Evolutionary conservation across 202 grass and related monocot genomes (phyloP).

Genomic region (Eragrostis tef): DNA sequence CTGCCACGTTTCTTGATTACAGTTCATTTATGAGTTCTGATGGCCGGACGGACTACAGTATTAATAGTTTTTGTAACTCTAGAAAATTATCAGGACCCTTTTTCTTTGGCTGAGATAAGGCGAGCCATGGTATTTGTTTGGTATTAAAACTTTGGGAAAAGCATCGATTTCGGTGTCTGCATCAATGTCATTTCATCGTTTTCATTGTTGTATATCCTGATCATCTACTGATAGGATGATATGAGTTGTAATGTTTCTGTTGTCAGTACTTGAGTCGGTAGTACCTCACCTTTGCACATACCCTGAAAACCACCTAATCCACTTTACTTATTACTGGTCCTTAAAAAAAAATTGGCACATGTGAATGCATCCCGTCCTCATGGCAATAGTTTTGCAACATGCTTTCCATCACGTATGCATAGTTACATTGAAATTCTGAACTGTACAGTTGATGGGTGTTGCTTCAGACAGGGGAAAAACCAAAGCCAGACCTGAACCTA

Average conservation of each 20-base stretch:
- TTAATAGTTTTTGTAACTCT: no score
- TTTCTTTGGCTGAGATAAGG: no score
- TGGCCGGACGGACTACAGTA: no score
- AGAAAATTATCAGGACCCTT: no score
- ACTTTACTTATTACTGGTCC: background rate
- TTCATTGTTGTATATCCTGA: background rate
- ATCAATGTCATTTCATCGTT: no score
- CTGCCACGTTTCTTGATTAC: no score
- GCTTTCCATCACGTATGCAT: background rate
- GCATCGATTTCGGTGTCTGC: no score
- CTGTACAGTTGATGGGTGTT: background rate
- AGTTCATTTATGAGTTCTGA: no score
- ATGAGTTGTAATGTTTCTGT: background rate
- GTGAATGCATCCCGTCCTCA: background rate
- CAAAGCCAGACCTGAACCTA: no score
- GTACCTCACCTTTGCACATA: background rate
- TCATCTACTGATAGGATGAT: background rate
- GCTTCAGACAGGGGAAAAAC: background rate
- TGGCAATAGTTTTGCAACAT: background rate
- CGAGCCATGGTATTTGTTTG: no score
- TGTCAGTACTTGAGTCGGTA: background rate
- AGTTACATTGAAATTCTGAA: background rate
- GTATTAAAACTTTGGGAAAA: no score
- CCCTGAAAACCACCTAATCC: background rate
- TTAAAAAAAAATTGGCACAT: background rate